Evolutionary conservation across 2,329 filamentous ascomycete species (phyloP), one percentile per base, ranked within the genome.

Genomic region (Parasarocladium wereldwijsianum): DNA sequence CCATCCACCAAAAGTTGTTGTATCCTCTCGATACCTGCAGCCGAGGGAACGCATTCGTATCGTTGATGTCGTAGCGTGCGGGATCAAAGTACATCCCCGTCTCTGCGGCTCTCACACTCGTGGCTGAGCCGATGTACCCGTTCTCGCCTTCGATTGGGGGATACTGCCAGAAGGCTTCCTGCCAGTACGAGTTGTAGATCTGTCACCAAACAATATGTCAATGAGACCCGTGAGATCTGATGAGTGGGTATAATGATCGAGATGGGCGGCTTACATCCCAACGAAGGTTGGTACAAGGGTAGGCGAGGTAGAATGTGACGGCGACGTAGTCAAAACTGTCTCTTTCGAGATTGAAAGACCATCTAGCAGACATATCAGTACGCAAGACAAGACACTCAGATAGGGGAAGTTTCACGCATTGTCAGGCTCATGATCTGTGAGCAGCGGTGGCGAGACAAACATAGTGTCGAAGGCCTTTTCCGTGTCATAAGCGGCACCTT

Each of bases 71-170:
- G 31, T 55, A 49, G 5, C 43, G 34, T 0, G 34, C 38, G 1
- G 52, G 50, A n/a, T 54, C 48, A 26, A 52, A 58, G 38, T 45
- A 50, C 37, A 41, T 39, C 26, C 44, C 44, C 18, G 40, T 29
- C 27, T 42, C 46, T 11, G 55, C 39, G 30, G 49, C 42, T 26
- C 48, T 43, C 49, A 55, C 55, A 12, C 48, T 52, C 5, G 55
- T 55, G 4, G 55, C 55, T 2, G 57, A 53, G 13, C 60, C 60
- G 27, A 64, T 39, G 31, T 51, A 64, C n/a, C 51, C 51, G 9
- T 44, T 43, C 29, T 51, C 28, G 13, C 56, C 57, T 3, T 49
- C 37, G 4, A 45, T 38, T 0, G 51, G 58, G 4, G 60, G 60
- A 29, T 59, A 60, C 8, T 43, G 34, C 60, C 59, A 64, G 20